Base-by-base conservation (phyloP, 2,329 filamentous ascomycete genomes). In the Aureobasidium sp. region DNA sequence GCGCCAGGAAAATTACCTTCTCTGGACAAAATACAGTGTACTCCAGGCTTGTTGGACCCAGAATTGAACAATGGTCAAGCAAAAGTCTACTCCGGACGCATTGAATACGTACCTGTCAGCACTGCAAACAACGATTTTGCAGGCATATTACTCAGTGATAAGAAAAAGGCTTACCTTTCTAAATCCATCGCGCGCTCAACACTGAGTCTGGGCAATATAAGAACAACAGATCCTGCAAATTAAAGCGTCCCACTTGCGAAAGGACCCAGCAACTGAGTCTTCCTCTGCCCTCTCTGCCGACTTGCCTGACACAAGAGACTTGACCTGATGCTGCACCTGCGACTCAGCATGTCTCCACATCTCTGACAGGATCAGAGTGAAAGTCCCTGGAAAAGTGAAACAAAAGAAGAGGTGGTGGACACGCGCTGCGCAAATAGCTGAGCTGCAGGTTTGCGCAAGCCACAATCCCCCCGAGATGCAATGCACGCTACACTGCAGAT, bases 401-500 rank as follows among this genome's bases (percentile, higher is more conserved):
- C 20, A 20, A 20, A 20, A 20, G 20, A 20, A 20, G 20, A 20
- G 20, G 20, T 20, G 20, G 20, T 20, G 20, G 44, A 15, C 44
- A 20, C 13, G 24, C 12, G 13, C 34, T 15, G 4, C 13, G 12
- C 34, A 13, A 37, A 37, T 24, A n/a, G 47, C 29, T 34, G 47
- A 50, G 52, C 52, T 56, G 52, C 52, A 56, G 34, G 52, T 27
- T 15, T 44, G 36, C 51, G 39, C 39, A 44, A 56, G 52, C 52
- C 52, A 56, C 37, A 56, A 26, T 32, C 12, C 15, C 29, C 36
- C 52, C 51, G 24, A 44, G 15, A 24, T 37, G 39, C 32, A 39
- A 56, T 41, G 34, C 29, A 44, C 52, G 52, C 52, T 56, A 56
- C 52, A 56, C 39, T 34, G 52, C 52, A 44, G 52, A 56, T 56